phyloP scores from a whole-genome alignment of 192 early-diverging fungal species.

The Backusella westeae region DNA sequence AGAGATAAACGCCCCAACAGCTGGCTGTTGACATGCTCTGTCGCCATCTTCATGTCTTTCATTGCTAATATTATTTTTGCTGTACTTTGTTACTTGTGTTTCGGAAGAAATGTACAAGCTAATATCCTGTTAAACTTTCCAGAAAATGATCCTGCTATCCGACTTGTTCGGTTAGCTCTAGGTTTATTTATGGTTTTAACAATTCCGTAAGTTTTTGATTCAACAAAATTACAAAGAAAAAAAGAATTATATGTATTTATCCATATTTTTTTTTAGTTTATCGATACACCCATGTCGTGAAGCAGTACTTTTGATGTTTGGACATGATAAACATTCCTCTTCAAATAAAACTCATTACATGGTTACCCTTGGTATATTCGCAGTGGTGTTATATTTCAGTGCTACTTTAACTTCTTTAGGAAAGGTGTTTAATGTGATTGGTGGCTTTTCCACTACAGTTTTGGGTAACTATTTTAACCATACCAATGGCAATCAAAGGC shows the following conservation, averaged over 20 bases:
- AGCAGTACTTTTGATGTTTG: constrained; percentile 39
- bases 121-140: constrained; percentile 69
- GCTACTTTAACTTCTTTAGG: constrained; percentile 40
- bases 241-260: not conserved
- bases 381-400: constrained; percentile 38
- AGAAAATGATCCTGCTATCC: constrained; percentile 50
- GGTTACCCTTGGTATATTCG: constrained; percentile 33
- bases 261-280: constrained; percentile 1
- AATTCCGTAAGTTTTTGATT: constrained; percentile 32
- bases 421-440: constrained; percentile 43
- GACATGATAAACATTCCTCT: constrained; percentile 27
- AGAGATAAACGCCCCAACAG: constrained; percentile 34
- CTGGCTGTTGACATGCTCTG: constrained; percentile 47
- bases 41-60: constrained; percentile 46
- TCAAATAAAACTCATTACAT: constrained; percentile 36
- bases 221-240: not conserved
- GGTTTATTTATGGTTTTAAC: constrained; percentile 62
- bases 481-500: not conserved
- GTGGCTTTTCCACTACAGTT: constrained; percentile 44
- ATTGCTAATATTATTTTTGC: constrained; percentile 58
- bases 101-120: constrained; percentile 57
- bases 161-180: constrained; percentile 54
- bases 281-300: constrained; percentile 46
- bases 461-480: constrained; percentile 18
- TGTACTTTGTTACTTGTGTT: constrained; percentile 54